Conservation (phyloP, 2,329 filamentous ascomycete genomes). For the Rutstroemia sydowiana region DNA sequence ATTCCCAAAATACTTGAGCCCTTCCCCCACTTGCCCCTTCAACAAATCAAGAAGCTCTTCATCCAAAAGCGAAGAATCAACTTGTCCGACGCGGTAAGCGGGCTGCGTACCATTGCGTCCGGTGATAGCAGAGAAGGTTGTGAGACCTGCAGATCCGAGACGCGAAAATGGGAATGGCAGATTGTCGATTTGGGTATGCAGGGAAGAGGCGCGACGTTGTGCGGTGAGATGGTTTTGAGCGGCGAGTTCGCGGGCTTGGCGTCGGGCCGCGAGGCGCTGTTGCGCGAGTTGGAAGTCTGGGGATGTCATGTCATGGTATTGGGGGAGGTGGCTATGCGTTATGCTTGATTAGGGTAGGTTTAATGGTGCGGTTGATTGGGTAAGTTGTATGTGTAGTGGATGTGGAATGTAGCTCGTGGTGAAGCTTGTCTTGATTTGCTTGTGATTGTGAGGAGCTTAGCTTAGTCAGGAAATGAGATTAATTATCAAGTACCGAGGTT, state of each 20-base stretch:
- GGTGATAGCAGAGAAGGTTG: conserved; percentile 62
- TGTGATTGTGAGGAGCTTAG: too few relatives aligned
- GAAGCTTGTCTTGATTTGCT: conserved; percentile 4
- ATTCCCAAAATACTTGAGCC: conserved; percentile 74
- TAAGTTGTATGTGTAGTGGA: too few relatives aligned
- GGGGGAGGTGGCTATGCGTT: neutral
- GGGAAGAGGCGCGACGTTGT: conserved; percentile 44
- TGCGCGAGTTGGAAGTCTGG: conserved; percentile 74
- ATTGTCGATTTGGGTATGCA: conserved; percentile 47
- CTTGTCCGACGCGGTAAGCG: conserved; percentile 87
- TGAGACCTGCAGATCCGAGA: conserved; percentile 41
- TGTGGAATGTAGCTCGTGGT: too few relatives aligned
- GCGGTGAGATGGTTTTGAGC: conserved; percentile 48
- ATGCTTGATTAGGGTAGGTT: neutral
- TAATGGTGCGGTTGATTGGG: too few relatives aligned
- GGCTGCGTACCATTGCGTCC: conserved; percentile 74
- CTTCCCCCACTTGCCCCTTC: conserved; percentile 79
- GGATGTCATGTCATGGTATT: conserved; percentile 27
- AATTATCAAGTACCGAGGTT: neutral
- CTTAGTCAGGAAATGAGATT: neutral
- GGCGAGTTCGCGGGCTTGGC: conserved; percentile 65
- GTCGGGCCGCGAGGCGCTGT: conserved; percentile 74
- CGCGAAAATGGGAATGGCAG: conserved; percentile 57
- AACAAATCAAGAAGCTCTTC: conserved; percentile 85
- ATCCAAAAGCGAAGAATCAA: conserved; percentile 91